These are phyloP conservation scores for Russula brevipes DNA, from an alignment of 768 basidiomycete genomes.

Conservation along the genomic window DNA sequence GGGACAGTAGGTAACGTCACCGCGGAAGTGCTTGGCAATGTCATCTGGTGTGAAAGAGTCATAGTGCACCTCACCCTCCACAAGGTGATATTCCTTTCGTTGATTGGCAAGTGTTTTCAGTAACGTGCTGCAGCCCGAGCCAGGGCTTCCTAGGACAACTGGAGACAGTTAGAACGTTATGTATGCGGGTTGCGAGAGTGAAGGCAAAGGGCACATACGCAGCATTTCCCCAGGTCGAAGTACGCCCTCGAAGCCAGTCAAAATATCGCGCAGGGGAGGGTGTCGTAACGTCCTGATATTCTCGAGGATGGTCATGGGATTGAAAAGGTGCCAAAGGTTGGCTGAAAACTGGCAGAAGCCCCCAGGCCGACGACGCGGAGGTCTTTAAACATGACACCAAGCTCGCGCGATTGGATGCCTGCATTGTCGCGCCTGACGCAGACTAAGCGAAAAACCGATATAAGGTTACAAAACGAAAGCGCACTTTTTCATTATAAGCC, in stretches of 20 bases:
- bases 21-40: constrained; percentile 60
- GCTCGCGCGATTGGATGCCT: constrained; percentile 47
- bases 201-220: constrained; percentile 40
- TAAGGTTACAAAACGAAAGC: background rate
- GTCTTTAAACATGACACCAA: constrained; percentile 57
- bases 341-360: constrained; percentile 47
- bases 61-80: constrained; percentile 70
- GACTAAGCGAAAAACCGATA: background rate
- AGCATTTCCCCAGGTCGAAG: constrained; percentile 64
- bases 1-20: constrained; percentile 75
- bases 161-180: background rate
- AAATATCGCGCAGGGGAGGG: constrained; percentile 54
- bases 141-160: constrained; percentile 85
- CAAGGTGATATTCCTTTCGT: constrained; percentile 56
- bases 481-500: constrained; percentile 27
- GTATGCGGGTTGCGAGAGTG: background rate
- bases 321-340: constrained; percentile 61
- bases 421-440: constrained; percentile 41
- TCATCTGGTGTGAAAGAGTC: constrained; percentile 67
- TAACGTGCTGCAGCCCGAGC: constrained; percentile 79
- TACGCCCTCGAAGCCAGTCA: constrained; percentile 50
- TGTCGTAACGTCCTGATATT: constrained; percentile 46
- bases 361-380: constrained; percentile 59
- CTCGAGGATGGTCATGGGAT: constrained; percentile 44
- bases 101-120: constrained; percentile 79